phyloP scores from a whole-genome alignment of 208 protist genomes.

The Acanthamoeba royreba region DNA sequence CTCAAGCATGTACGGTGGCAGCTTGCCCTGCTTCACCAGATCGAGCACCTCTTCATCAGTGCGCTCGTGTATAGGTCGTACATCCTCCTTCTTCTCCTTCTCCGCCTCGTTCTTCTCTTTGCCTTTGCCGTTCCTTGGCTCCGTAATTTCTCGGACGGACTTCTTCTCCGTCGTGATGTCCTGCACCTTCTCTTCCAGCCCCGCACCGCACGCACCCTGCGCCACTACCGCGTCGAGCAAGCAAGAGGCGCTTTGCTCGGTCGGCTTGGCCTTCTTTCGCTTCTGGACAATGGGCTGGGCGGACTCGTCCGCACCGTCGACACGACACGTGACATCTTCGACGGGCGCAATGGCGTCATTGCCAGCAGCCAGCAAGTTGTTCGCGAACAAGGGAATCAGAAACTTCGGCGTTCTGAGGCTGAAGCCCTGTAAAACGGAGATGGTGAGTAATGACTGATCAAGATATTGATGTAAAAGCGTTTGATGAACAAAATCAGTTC shows the following conservation, averaged over 20 bases:
- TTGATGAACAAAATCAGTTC: background rate
- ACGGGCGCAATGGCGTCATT: constrained; percentile 47
- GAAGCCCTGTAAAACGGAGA: constrained; percentile 49
- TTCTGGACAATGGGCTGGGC: background rate
- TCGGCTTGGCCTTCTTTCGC: background rate
- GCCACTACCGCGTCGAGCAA: background rate
- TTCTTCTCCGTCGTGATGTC: background rate
- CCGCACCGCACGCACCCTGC: background rate
- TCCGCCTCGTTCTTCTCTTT: background rate
- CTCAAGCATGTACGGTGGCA: constrained; percentile 29
- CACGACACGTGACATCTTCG: background rate
- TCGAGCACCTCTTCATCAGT: constrained; percentile 46
- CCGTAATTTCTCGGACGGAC: background rate
- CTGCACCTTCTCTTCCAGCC: no score
- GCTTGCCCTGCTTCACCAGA: background rate
- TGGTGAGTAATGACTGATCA: no score
- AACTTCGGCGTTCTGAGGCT: constrained; percentile 62
- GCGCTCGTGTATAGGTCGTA: background rate
- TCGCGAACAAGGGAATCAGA: constrained; percentile 61
- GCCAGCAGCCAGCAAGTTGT: constrained; percentile 62
- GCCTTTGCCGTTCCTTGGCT: background rate
- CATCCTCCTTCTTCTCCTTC: background rate
- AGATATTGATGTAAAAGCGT: background rate
- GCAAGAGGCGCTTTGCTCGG: background rate
- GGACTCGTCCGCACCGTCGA: background rate